phyloP scores from a whole-genome alignment of 148 eudicot species.

The Salicornia ramosissima region DNA sequence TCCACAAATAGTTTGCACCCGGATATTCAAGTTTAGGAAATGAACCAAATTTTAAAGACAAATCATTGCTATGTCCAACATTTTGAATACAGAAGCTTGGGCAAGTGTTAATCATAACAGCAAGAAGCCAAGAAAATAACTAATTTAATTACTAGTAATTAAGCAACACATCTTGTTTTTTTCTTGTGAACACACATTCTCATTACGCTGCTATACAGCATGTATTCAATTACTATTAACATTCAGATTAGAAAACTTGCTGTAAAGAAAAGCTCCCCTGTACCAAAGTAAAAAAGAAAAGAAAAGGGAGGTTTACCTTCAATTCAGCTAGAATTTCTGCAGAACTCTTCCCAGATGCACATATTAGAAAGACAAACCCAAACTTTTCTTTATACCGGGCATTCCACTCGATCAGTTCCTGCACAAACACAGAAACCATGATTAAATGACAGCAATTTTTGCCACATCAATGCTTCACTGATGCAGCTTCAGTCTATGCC shows the following conservation, averaged over 20 bases:
- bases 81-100: background rate
- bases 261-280: background rate
- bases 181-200: background rate
- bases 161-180: background rate
- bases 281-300: background rate
- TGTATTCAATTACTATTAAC: background rate
- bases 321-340: constrained; percentile 78
- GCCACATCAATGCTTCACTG: constrained; percentile 3
- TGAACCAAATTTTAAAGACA: background rate
- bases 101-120: background rate
- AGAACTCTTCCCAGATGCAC: constrained; percentile 85
- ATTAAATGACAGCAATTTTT: background rate
- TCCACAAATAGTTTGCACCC: background rate
- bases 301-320: constrained; percentile 54
- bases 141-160: background rate
- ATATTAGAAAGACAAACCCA: constrained; percentile 84
- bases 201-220: background rate
- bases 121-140: background rate
- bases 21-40: background rate
- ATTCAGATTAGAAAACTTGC: background rate
- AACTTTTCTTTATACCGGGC: constrained; percentile 60
- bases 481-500: background rate
- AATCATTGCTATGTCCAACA: background rate
- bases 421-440: constrained; percentile 11
- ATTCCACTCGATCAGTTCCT: constrained; percentile 89